Evolutionary conservation across 2,329 filamentous ascomycete species (phyloP).

Genomic region (Pseudogymnoascus sp.): DNA sequence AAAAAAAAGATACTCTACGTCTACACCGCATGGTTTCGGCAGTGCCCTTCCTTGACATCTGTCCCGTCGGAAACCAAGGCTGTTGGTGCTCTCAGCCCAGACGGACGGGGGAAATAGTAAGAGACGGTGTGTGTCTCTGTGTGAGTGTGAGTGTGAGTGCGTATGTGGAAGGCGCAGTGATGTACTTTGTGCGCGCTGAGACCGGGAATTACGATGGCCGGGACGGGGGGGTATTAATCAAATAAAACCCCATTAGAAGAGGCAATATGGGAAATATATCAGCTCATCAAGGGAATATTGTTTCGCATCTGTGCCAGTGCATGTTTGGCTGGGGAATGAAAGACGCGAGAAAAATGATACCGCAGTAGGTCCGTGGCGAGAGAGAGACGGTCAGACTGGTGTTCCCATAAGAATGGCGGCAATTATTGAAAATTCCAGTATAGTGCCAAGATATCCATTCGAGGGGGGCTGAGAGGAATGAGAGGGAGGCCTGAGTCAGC

Average conservation of each 20-base stretch:
- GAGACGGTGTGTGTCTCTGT: neutral
- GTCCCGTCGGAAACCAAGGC: neutral
- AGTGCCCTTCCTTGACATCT: neutral
- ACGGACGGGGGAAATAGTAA: neutral
- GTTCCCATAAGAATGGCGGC: constrained; percentile 1
- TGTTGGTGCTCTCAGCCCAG: too few relatives aligned
- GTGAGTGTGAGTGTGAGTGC: neutral
- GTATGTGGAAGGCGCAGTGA: too few relatives aligned
- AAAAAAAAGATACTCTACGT: constrained; percentile 2
- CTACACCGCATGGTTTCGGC: neutral
- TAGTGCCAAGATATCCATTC: neutral
- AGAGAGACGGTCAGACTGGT: neutral
- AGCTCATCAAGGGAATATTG: constrained; percentile 1
- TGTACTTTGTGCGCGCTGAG: constrained; percentile 2
- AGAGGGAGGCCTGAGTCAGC: neutral
- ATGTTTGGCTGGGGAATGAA: neutral
- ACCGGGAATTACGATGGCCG: neutral
- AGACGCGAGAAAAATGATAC: neutral
- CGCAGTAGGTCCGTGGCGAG: neutral
- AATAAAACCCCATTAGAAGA: neutral
- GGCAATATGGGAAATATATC: constrained; percentile 3
- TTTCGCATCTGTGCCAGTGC: neutral
- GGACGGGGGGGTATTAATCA: too few relatives aligned
- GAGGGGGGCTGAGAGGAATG: constrained; percentile 2
- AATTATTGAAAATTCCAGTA: neutral